phyloP scores from a whole-genome alignment of 768 basidiomycete genomes.

The Suillus plorans region DNA sequence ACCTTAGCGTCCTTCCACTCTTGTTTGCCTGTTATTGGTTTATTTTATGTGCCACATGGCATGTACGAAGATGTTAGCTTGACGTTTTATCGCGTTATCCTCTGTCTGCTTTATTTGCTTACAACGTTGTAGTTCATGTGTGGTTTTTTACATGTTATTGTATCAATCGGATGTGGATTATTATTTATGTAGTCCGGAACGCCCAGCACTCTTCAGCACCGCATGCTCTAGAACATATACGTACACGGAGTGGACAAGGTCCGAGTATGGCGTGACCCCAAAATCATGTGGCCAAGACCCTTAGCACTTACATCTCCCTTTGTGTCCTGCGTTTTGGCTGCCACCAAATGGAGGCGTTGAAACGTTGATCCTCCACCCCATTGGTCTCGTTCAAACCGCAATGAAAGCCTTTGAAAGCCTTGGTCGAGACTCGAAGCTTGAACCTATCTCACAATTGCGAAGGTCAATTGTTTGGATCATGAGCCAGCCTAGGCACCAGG shows the following conservation, averaged over 20 bases:
- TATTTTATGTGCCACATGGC: constrained; percentile 20
- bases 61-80: constrained; percentile 23
- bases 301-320: background rate
- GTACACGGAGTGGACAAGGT: background rate
- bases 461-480: background rate
- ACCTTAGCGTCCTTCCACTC: constrained; percentile 19
- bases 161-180: constrained; percentile 11
- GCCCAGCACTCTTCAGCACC: background rate
- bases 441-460: background rate
- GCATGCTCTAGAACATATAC: background rate
- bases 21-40: constrained; percentile 18
- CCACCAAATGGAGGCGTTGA: background rate
- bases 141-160: constrained; percentile 9
- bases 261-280: background rate
- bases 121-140: constrained; percentile 26
- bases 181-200: constrained; percentile 18
- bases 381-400: background rate
- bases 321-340: background rate
- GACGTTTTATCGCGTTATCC: constrained; percentile 8
- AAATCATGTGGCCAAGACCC: background rate
- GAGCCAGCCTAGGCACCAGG: constrained; percentile 9
- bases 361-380: background rate
- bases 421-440: background rate
- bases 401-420: background rate
- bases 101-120: constrained; percentile 5